Percentiles rank a stretch among this genome's conserved stretches.
Conservation (phyloP, 108 stramenopile species). For the Phaeodactylum tricornutum region DNA sequence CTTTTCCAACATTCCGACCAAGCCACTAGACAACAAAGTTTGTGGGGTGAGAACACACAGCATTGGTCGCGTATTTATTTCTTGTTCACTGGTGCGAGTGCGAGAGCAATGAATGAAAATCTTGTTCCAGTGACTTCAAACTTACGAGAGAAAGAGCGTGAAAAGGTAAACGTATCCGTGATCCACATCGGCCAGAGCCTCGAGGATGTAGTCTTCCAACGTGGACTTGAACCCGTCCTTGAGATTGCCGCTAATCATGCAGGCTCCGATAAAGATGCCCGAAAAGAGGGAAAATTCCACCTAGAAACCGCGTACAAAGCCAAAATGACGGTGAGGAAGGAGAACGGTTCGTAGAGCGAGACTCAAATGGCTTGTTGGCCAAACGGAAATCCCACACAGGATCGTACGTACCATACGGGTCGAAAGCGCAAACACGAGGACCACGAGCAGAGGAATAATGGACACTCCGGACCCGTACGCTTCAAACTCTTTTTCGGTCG, state of each 20-base stretch:
- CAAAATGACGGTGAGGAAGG: background rate
- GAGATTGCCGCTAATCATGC: conserved; percentile 43
- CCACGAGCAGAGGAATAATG: conserved; percentile 39
- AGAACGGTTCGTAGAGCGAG: background rate
- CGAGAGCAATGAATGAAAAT: too few species aligned
- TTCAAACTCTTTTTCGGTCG: conserved; percentile 14
- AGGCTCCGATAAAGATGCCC: conserved; percentile 52
- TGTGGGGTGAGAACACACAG: too few species aligned
- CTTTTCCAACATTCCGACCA: conserved; percentile 41
- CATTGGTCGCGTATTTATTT: too few species aligned
- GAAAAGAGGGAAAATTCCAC: conserved; percentile 21
- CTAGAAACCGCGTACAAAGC: background rate
- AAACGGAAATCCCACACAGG: background rate
- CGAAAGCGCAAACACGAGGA: conserved; percentile 33
- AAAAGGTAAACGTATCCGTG: conserved; percentile 33
- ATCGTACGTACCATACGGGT: conserved; percentile 25
- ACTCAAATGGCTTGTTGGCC: too few species aligned
- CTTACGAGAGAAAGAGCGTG: conserved; percentile 28
- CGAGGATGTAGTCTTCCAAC: conserved; percentile 40
- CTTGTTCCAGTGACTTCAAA: background rate
- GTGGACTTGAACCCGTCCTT: conserved; percentile 38
- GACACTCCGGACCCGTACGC: conserved; percentile 34
- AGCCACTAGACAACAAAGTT: too few species aligned
- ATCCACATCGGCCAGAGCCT: conserved; percentile 16
- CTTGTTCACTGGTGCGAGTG: too few species aligned